Conservation (phyloP, 352 stramenopile genomes). For the Phytophthora cryptogea region DNA sequence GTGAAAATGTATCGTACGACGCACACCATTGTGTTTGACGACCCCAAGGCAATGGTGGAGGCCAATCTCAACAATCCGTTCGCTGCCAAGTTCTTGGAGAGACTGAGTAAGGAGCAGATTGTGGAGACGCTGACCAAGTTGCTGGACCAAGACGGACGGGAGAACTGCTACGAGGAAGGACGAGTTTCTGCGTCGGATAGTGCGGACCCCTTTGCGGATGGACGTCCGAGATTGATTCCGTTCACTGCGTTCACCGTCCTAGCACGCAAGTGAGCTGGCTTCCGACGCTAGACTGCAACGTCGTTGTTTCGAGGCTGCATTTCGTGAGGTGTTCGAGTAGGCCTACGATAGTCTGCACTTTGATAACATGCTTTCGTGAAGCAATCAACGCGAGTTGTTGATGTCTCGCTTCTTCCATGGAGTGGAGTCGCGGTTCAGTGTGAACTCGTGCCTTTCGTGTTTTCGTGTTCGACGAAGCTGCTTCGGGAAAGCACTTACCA, state of each 20-base stretch:
- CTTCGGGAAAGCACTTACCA: neutral
- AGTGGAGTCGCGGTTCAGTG: constrained; percentile 14
- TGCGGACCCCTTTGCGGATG: constrained; percentile 20
- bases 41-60: constrained; percentile 29
- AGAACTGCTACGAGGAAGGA: constrained; percentile 29
- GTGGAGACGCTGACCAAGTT: constrained; percentile 19
- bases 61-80: constrained; percentile 34
- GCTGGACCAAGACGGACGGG: constrained; percentile 25
- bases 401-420: constrained; percentile 2
- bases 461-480: constrained; percentile 2
- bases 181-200: neutral
- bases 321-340: neutral
- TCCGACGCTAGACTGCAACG: neutral
- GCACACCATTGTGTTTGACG: constrained; percentile 41
- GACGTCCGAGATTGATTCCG: constrained; percentile 28
- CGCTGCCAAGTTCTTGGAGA: constrained; percentile 34
- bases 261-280: constrained; percentile 32
- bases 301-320: neutral
- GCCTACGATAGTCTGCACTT: neutral
- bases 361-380: neutral
- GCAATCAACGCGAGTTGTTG: neutral
- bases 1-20: constrained; percentile 31
- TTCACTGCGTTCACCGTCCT: constrained; percentile 33
- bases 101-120: constrained; percentile 29
- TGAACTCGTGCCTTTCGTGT: constrained; percentile 4